A percentile compares a stretch with the other conserved stretches of the same genome.
These are phyloP conservation scores for Hylodesmum podocarpum DNA, from an alignment of 306 rosid species.

Conservation along the genomic window DNA sequence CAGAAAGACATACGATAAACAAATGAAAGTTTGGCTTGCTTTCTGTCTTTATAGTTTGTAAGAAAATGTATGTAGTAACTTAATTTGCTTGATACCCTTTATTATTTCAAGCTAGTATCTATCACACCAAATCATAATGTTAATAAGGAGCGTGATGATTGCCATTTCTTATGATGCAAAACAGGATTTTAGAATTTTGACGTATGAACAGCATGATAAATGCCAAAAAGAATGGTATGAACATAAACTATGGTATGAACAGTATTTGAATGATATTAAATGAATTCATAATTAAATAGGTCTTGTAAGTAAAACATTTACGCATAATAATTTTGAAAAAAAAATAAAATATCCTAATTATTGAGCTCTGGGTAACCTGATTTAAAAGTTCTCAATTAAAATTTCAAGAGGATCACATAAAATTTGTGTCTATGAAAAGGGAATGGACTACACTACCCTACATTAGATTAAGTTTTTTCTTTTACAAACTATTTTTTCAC, in stretches of 20 bases:
- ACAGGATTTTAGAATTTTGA: background rate
- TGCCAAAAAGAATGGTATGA: slow-evolving; percentile 13
- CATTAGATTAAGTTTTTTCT: too few relatives aligned
- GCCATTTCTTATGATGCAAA: slow-evolving; percentile 24
- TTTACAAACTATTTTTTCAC: too few relatives aligned
- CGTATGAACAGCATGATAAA: slow-evolving; percentile 23
- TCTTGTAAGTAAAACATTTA: background rate
- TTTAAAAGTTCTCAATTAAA: background rate
- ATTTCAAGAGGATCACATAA: background rate
- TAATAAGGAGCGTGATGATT: slow-evolving; percentile 12
- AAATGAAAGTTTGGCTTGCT: background rate
- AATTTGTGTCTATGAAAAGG: background rate
- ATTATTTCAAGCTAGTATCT: background rate
- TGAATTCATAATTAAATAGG: background rate
- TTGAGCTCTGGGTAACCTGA: background rate
- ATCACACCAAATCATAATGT: background rate
- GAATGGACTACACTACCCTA: background rate
- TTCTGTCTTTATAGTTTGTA: slow-evolving; percentile 9
- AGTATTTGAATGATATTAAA: background rate
- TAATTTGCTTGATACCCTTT: background rate
- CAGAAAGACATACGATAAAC: slow-evolving; percentile 4
- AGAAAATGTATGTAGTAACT: background rate
- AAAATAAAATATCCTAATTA: background rate
- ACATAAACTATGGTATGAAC: background rate
- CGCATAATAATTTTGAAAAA: background rate